Base-by-base conservation (phyloP, 345 rosid genomes). In the Brassica juncea region DNA sequence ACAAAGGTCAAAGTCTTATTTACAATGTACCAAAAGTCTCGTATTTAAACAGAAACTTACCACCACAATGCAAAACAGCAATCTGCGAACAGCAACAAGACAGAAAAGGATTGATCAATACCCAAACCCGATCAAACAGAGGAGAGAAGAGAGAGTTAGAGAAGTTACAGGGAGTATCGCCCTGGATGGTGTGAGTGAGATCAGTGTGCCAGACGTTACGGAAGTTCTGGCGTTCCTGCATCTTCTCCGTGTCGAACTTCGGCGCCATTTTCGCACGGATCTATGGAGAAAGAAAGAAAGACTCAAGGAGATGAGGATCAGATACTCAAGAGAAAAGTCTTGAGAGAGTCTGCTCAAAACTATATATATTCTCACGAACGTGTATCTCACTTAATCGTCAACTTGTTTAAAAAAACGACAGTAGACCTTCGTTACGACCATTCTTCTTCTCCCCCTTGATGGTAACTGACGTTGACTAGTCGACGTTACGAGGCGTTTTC, bases 151-250 rank as follows among this genome's bases (percentile, higher is more conserved):
- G 14, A 55, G n/a, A 47, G 32, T 55, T 12, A 58, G 7, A 27
- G 66, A 61, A 2, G 32, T 79, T 65, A 96, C 99, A 96, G 5
- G 86, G 84, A 75, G 97, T 78, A 47, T 93, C 98, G 19, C 78
- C 84, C 72, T 87, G 87, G 32, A 92, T 83, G 72, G 91, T 77
- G 77, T 74, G 59, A 60, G 86, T 74, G 73, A 96, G 97, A 81
- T 93, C 91, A 5, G 91, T 92, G 75, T 93, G 99, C 99, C 99
- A 96, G 47, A 96, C 83, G 76, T 96, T 92, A 23, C 97, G 89
- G 78, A 90, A 96, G 61, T 80, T 86, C 87, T 90, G 94, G 16
- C 98, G 97, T 57, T 84, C 44, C 90, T 96, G 90, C 97, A 93
- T 86, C 97, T 88, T 96, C 65, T 96, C 94, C 79, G 90, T 5